Conservation (phyloP, 768 basidiomycete genomes). For the Suillus alpinus region DNA sequence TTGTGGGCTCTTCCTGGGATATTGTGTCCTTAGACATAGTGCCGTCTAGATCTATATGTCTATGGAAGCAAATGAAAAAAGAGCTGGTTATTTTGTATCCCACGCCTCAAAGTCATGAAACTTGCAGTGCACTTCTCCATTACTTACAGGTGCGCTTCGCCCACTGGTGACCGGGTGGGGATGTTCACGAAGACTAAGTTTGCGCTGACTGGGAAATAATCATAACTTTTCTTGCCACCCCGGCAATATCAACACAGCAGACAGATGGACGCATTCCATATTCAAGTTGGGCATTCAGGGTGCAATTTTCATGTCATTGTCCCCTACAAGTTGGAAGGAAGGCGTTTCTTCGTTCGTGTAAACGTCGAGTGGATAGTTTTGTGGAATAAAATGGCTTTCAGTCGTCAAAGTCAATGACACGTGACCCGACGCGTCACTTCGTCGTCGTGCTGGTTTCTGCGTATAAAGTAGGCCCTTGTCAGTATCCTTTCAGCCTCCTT, state of each 20-base stretch:
- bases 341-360: background rate
- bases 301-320: background rate
- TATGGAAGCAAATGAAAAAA: background rate
- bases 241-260: background rate
- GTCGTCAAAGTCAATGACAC: background rate
- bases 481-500: background rate
- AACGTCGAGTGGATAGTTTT: background rate
- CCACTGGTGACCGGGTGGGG: too few species aligned
- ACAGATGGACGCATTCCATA: background rate
- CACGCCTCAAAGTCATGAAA: background rate
- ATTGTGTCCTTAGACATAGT: constrained; percentile 10
- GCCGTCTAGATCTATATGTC: background rate
- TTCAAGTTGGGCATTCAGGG: background rate
- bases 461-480: background rate
- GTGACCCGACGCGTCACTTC: background rate
- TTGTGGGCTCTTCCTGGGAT: constrained; percentile 12
- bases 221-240: background rate
- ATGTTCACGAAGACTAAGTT: background rate
- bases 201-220: background rate
- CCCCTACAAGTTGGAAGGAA: background rate
- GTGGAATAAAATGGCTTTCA: background rate
- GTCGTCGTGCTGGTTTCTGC: too few species aligned
- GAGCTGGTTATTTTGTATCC: background rate
- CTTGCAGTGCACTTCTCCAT: background rate
- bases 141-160: background rate